A percentile compares a stretch with the other conserved stretches of the same genome.
These are phyloP conservation scores for Esteya vermicola DNA, from an alignment of 2,329 filamentous ascomycete species.

Conservation along the genomic window DNA sequence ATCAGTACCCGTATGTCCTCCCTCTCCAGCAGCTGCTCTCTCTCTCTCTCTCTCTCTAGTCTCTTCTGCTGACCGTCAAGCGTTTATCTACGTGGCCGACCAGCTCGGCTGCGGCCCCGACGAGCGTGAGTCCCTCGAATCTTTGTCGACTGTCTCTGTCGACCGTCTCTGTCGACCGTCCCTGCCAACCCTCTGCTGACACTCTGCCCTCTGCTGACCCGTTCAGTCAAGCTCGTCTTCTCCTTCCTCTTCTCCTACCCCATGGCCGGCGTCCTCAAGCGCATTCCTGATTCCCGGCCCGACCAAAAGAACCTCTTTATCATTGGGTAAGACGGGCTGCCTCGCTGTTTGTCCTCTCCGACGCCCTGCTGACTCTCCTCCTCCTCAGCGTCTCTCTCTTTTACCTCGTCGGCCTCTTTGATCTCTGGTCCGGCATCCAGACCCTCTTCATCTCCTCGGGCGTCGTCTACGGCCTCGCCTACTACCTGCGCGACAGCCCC, in stretches of 20 bases:
- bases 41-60: neutral
- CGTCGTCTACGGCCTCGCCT: constrained; percentile 71
- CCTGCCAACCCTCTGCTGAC: neutral
- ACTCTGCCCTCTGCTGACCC: neutral
- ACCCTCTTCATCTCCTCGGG: constrained; percentile 69
- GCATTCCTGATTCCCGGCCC: constrained; percentile 73
- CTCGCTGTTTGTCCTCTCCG: neutral
- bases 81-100: constrained; percentile 27
- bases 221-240: constrained; percentile 76
- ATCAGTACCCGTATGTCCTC: constrained; percentile 14
- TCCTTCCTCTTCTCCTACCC: constrained; percentile 89
- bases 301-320: constrained; percentile 80
- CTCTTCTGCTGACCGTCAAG: constrained; percentile 14
- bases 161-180: neutral
- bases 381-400: constrained; percentile 58
- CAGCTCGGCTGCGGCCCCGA: constrained; percentile 29
- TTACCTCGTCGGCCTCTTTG: constrained; percentile 86
- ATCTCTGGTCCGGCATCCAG: constrained; percentile 70
- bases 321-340: constrained; percentile 41
- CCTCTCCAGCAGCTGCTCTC: neutral
- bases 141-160: neutral
- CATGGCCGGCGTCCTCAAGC: constrained; percentile 74
- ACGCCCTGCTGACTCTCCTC: no score
- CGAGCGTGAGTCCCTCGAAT: constrained; percentile 24
- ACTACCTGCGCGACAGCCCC: constrained; percentile 62